Conservation (phyloP, 2,329 filamentous ascomycete genomes). For the Colletotrichum sp. region DNA sequence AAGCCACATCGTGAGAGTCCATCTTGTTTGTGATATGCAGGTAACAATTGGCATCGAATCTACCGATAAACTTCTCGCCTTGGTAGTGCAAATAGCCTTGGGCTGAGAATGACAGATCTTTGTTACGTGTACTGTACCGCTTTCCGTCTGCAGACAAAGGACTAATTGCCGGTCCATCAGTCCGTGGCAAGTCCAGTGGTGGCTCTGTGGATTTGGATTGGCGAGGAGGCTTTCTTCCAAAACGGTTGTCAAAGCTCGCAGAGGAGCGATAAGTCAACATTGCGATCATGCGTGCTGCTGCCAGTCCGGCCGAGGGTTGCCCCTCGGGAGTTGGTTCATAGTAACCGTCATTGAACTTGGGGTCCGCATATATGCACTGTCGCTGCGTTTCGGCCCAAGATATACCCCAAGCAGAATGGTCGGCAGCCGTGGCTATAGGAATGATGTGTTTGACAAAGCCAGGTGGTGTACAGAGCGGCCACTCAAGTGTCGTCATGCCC, state of each 20-base stretch:
- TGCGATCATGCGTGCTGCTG: slow-evolving; percentile 40
- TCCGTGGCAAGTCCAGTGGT: slow-evolving; percentile 32
- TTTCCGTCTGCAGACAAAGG: not conserved
- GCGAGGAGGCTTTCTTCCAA: slow-evolving; percentile 59
- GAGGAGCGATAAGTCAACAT: slow-evolving; percentile 42
- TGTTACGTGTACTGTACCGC: not conserved
- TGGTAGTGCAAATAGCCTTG: slow-evolving; percentile 42
- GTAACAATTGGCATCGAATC: slow-evolving; percentile 45
- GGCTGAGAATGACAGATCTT: slow-evolving; percentile 33
- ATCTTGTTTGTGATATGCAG: slow-evolving; percentile 41
- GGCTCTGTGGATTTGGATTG: slow-evolving; percentile 26
- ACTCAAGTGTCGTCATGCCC: slow-evolving; percentile 62
- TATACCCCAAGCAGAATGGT: slow-evolving; percentile 63
- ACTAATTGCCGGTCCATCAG: slow-evolving; percentile 42
- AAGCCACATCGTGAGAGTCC: slow-evolving; percentile 39
- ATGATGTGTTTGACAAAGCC: slow-evolving; percentile 58
- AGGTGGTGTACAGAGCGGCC: slow-evolving; percentile 54
- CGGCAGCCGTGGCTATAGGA: slow-evolving; percentile 59
- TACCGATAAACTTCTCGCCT: slow-evolving; percentile 38
- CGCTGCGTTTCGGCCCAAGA: slow-evolving; percentile 63
- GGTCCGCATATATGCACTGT: slow-evolving; percentile 46
- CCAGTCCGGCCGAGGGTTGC: slow-evolving; percentile 36
- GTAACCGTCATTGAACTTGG: slow-evolving; percentile 34
- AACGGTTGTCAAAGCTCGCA: slow-evolving; percentile 37
- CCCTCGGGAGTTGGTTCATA: slow-evolving; percentile 34